Evolutionary conservation across 306 rosid species (phyloP), one percentile per base, ranked within the genome.

Genomic region (Medicago ruthenica): DNA sequence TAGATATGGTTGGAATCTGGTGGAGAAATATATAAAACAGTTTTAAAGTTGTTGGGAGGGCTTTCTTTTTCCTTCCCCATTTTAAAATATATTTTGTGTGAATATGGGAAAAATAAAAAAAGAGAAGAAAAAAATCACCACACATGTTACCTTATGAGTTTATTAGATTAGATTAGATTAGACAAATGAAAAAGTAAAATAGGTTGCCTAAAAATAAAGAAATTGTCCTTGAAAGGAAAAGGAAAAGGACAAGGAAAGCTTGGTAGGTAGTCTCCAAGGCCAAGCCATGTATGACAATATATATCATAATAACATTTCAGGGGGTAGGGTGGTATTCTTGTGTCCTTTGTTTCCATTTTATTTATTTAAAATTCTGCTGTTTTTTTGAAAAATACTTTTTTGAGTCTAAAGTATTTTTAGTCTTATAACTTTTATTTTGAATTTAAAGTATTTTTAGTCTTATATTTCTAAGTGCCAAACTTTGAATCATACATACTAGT

Each of bases 1-100:
- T 66, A 70, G 88, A 85, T 86, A 80, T 91, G 86, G 92, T 90
- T 88, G 95, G 92, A 87, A 87, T 87, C 93, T 77, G 90, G 88
- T 84, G 84, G 74, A 58, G 80, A 78, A 79, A 83, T 76, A 81
- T 84, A 85, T 81, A 71, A 85, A 83, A 78, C 70, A 76, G 64
- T 66, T 73, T 80, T 73, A 87, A 90, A 88, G 94, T 88, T 86
- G 92, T 86, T 84, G 83, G 85, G 77, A 75, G 81, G 87, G 82
- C 78, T 87, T 80, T 82, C 83, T 85, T 82, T 78, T 70, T 80
- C 80, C 76, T 73, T 47, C 74, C 59, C 73, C 44, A 40, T 42
- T 75, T 75, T 50, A 58, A 71, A 40, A 74, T 64, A 51, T 82
- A 75, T 61, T 76, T 71, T 83, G 81, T 74, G 79, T 82, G 82